Evolutionary conservation across 768 basidiomycete species (phyloP), one percentile per base, ranked within the genome.

Genomic region (Heimioporus sp.): DNA sequence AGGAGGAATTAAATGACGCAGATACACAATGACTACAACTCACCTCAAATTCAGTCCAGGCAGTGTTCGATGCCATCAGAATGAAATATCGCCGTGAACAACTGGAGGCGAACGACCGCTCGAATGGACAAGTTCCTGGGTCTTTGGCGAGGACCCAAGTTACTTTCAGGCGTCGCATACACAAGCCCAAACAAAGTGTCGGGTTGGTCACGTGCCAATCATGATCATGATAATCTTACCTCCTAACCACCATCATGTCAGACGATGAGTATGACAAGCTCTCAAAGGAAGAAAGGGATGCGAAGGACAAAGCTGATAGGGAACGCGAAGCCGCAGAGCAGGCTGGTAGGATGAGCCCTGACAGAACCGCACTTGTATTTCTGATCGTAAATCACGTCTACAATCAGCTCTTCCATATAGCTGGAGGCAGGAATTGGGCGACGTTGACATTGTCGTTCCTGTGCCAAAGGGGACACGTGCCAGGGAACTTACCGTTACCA

Each of bases 351-450:
- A 59, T 46, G 43, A 47, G 36, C 48, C 58, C 52, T 53, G 52
- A 12, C 21, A 30, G 12, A 42, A 30, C 55, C 53, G 45, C 57
- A 57, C 59, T 19, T 48, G 59, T 49, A 50, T 51, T 49, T 53
- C 61, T 59, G 55, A 64, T 42, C 50, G 49, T 30, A 51, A 51
- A 28, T 28, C 24, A 28, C 24, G 24, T 28, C 24, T 5, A 28
- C 3, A 28, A 28, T 36, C 42, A 93, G 92, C 84, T 16, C 75
- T 99, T 55, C 97, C 97, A 6, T 98, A 96, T 70, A 74, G 70
- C 49, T 99, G 97, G 97, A 85, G 72, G 43, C 97, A 99, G 66
- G 85, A 93, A 60, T 78, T 99, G 8, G 83, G 81, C 13, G 93
- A 97, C 48, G 80, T 97, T 19, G 90, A 96, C 55, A 72, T 99